Base-by-base conservation (phyloP, 2,329 filamentous ascomycete genomes). In the Anisogramma anomala region DNA sequence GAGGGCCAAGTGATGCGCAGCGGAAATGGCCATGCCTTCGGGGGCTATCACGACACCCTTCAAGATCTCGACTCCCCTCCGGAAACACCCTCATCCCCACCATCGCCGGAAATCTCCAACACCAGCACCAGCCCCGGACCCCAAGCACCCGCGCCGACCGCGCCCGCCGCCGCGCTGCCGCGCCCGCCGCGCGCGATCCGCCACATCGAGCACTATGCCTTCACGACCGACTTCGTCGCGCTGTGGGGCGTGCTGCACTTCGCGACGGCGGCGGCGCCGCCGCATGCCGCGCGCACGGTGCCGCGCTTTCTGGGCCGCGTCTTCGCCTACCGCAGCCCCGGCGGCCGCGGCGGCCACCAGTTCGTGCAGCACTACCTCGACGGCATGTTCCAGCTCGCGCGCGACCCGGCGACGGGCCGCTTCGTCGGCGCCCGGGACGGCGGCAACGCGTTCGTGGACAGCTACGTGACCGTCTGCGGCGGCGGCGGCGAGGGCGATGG, bases 141-240 rank as follows among this genome's bases (percentile, higher is more conserved):
- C 33, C 13, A n/a, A 10, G 11, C 9, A 3, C 14, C 30, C 25
- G 22, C 17, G 13, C 6, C 19, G 3, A n/a, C 15, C 15, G 15
- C 4, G 17, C 23, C 22, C n/a, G 14, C 25, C 38, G n/a, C n/a
- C n/a, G n/a, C n/a, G n/a, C n/a, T n/a, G 3, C 55, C 63, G 2
- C 57, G 65, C 7, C 59, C 66, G 4, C 64, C 67, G 46, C 61
- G 65, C 30, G 72, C 72, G 3, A 78, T 89, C 38, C 68, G 72
- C 5, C 71, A 87, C 49, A 79, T 91, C 28, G 84, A 91, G 59
- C 84, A 91, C 58, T 91, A 88, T 53, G 80, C 79, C 3, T 82
- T 88, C 54, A 71, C 70, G 7, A 71, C 68, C 13, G 84, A 91
- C 52, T 83, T 85, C 49, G 82, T 89, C 2, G 72, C 82, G 3